Evolutionary conservation across 441 rosid genomes (phyloP).

Genomic region (Rhodomyrtus psidioides): DNA sequence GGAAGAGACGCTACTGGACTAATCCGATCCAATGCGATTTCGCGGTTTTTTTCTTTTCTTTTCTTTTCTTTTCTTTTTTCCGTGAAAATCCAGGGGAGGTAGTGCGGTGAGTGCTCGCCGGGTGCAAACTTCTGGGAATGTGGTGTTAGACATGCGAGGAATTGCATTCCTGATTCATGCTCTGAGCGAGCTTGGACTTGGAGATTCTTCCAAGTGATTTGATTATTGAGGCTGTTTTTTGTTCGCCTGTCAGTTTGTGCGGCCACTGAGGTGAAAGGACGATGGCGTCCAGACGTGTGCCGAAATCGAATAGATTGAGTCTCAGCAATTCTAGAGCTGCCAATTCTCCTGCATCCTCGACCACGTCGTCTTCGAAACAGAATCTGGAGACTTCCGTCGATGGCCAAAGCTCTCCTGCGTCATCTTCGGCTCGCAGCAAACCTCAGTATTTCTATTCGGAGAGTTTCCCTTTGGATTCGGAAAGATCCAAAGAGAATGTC

Average conservation of each 20-base stretch:
- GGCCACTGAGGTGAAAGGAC: slow-evolving; percentile 19
- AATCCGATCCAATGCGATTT: neutral
- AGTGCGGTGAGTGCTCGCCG: neutral
- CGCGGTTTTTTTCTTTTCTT: neutral
- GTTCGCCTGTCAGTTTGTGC: neutral
- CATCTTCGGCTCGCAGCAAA: slow-evolving; percentile 88
- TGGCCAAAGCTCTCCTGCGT: slow-evolving; percentile 93
- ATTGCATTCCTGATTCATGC: neutral
- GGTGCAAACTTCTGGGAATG: neutral
- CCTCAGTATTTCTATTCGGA: slow-evolving; percentile 64
- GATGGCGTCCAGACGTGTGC: slow-evolving; percentile 68
- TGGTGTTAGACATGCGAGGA: neutral
- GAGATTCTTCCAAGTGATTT: neutral
- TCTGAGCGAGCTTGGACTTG: neutral
- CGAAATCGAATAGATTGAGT: slow-evolving; percentile 49
- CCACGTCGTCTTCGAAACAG: slow-evolving; percentile 84
- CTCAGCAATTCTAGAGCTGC: slow-evolving; percentile 40
- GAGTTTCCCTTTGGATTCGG: slow-evolving; percentile 23
- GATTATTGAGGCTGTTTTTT: neutral
- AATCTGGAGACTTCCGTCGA: slow-evolving; percentile 72
- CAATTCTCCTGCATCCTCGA: slow-evolving; percentile 84
- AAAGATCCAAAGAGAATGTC: slow-evolving; percentile 84
- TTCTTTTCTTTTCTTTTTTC: too few species aligned
- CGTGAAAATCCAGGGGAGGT: neutral
- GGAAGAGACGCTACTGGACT: neutral